phyloP scores from a whole-genome alignment of 768 basidiomycete species.

The Tephrocybe sp. region DNA sequence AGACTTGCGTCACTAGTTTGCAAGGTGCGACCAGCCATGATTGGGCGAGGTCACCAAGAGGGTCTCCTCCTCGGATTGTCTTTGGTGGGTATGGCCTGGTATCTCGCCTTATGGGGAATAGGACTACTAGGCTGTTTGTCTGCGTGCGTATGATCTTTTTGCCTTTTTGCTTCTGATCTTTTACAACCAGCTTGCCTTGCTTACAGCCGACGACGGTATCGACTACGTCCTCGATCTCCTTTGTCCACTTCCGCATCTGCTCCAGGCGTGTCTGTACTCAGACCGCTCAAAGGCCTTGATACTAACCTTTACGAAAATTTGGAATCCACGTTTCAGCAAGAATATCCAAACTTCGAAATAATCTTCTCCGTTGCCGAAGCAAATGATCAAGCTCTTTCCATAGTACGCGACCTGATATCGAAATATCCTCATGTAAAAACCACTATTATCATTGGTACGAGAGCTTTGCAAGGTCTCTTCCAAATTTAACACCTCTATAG shows the following conservation, averaged over 20 bases:
- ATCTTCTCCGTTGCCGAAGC: constrained; percentile 89
- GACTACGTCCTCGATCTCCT: constrained; percentile 61
- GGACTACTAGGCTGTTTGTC: constrained; percentile 63
- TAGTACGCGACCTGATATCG: constrained; percentile 72
- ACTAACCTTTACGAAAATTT: constrained; percentile 95
- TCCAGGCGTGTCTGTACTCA: constrained; percentile 91
- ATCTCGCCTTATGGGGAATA: constrained; percentile 58
- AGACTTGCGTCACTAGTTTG: no score
- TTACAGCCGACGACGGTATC: constrained; percentile 72
- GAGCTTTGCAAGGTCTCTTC: neutral
- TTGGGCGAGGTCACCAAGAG: constrained; percentile 1
- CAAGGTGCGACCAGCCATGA: constrained; percentile 1
- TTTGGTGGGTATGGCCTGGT: constrained; percentile 56
- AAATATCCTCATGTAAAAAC: constrained; percentile 79
- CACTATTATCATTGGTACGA: constrained; percentile 72
- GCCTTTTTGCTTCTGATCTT: neutral
- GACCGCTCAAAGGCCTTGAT: constrained; percentile 94
- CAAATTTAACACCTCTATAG: constrained; percentile 32
- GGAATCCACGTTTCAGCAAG: constrained; percentile 88
- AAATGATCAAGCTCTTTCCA: constrained; percentile 81
- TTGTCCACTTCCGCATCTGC: constrained; percentile 47
- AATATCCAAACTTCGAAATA: constrained; percentile 91
- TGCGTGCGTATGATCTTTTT: constrained; percentile 51
- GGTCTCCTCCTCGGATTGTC: constrained; percentile 25
- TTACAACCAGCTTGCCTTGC: constrained; percentile 1